Base-by-base conservation (phyloP, 352 stramenopile genomes). In the Phytophthora ohioensis region DNA sequence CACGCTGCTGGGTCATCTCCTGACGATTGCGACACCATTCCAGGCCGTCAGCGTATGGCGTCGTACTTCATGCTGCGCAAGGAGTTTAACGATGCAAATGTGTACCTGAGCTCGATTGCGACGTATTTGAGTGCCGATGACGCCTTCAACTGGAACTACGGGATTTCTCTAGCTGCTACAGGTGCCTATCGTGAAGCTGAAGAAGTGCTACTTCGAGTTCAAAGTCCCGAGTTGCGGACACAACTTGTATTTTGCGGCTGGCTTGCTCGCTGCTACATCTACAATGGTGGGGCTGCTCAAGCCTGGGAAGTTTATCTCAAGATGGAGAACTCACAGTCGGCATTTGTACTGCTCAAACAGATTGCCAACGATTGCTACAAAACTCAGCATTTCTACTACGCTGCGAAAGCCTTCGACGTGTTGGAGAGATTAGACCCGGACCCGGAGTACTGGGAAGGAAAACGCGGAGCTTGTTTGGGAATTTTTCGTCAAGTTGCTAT, bases 101-200 rank as follows among this genome's bases (percentile, higher is more conserved):
- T 90, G n/a, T 93, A 93, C 66, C 45, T 94, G 38, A 88, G 71
- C 35, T 92, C 85, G 2, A 91, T 93, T 36, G 64, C 71, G 9
- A 71, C 75, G 59, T 91, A 90, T 59, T 67, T 91, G 53, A 68
- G 57, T 43, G 67, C 72, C 4, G 78, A 73, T 42, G 85, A 93
- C 39, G 73, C 80, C 3, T 94, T 94, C 71, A 92, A 94, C 69
- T 93, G 84, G 84, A 94, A 94, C 65, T 91, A 91, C 63, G 87
- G 84, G 2, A 35, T 91, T 13, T 80, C 80, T 3, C 65, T 94
- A 9, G 87, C 82, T n/a, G 74, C 79, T 2, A 58, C 66, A 2
- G 85, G 81, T 2, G 67, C 74, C 0, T 93, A 73, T 46, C 51
- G 52, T 3, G 83, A 92, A 41, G 87, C 76, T 0, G 80, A 91